Base-by-base conservation (phyloP, 768 basidiomycete species). In the Cystofilobasidium macerans region DNA sequence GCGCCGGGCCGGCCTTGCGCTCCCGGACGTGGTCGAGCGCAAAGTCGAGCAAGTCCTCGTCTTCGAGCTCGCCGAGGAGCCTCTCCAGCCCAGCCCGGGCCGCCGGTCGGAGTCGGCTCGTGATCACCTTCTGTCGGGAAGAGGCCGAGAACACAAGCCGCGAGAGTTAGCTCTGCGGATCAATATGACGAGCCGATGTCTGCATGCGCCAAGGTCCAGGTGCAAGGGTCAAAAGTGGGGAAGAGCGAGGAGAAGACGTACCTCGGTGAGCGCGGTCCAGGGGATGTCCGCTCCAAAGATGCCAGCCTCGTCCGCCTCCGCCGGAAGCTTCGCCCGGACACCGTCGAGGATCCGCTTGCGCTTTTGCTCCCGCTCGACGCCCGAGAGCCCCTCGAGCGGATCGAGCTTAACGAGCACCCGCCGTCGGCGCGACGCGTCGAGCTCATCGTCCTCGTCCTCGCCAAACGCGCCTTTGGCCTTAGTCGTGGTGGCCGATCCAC, bases 371-470 rank as follows among this genome's bases (percentile, higher is more conserved):
- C 82, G 81, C 74, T 92, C 88, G 18, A 47, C 53, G 16, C n/a
- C 26, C 18, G 43, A 30, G 8, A 68, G 32, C 4, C 58, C 64
- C 22, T 84, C 86, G 68, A 86, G 86, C 70, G 90, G 88, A 73
- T 97, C 92, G 11, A 97, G 83, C 74, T 89, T 89, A 60, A 92
- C 87, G n/a, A 92, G 78, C 3, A 88, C 86, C n/a, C n/a, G n/a
- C n/a, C n/a, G n/a, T n/a, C n/a, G n/a, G 30, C 82, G 85, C 76
- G 89, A 89, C 70, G 89, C 82, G 75, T 89, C 89, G 78, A 86
- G 84, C 64, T 80, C 76, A 26, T 72, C 85, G 64, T 90, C 92
- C 26, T 94, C 91, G 43, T 94, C 91, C 18, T 94, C 91, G 58
- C 89, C 88, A 47, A 83, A 83, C 13, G 83, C 85, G 14, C 87